These are phyloP conservation scores for Populus pruinosa DNA, from an alignment of 345 rosid genomes.

Conservation along the genomic window DNA sequence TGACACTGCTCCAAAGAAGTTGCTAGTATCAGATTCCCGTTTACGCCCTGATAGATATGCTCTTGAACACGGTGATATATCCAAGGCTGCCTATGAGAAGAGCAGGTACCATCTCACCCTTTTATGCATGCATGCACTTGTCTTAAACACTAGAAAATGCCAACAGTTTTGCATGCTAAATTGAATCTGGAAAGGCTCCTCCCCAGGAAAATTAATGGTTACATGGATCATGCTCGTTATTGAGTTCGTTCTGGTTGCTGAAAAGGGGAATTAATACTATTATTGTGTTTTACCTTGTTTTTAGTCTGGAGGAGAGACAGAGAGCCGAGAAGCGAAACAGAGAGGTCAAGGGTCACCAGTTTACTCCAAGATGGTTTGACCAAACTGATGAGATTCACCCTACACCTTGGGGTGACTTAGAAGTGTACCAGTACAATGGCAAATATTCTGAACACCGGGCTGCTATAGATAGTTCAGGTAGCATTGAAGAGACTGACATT, in stretches of 20 bases:
- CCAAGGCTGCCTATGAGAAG: conserved; percentile 70
- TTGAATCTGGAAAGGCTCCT: neutral
- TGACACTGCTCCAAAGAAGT: conserved; percentile 77
- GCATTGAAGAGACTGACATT: conserved; percentile 35
- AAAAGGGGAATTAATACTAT: neutral
- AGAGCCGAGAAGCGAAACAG: conserved; percentile 72
- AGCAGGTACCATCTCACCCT: conserved; percentile 51
- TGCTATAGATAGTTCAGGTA: conserved; percentile 39
- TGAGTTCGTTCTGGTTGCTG: neutral
- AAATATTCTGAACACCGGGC: conserved; percentile 55
- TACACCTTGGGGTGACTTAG: conserved; percentile 91
- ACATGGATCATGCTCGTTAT: neutral
- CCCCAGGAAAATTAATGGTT: neutral
- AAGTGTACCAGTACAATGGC: conserved; percentile 72
- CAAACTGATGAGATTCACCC: conserved; percentile 50
- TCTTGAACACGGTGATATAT: conserved; percentile 69
- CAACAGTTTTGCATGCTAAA: neutral
- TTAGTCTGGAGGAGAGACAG: conserved; percentile 67
- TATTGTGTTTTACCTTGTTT: neutral
- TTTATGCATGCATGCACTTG: neutral
- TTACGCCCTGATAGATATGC: conserved; percentile 80
- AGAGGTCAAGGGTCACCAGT: conserved; percentile 56
- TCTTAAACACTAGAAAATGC: neutral
- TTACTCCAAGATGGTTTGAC: conserved; percentile 71
- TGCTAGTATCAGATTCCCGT: conserved; percentile 79